phyloP scores from a whole-genome alignment of 2,329 filamentous ascomycete genomes.

The Xylariaceae sp. region DNA sequence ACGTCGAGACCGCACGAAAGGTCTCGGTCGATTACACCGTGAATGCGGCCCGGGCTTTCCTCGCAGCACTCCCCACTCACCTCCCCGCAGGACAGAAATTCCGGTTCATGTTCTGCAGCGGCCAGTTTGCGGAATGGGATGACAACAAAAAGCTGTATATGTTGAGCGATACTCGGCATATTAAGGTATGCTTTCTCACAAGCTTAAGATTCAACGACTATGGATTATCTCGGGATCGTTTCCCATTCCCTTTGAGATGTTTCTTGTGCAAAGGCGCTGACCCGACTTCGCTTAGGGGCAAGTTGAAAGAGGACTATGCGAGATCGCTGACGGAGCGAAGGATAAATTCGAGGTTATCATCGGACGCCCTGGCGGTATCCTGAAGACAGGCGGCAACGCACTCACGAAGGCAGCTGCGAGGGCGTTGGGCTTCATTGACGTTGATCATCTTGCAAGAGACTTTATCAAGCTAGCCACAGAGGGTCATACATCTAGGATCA shows the following conservation, averaged over 20 bases:
- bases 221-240: background rate
- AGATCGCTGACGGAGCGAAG: conserved; percentile 33
- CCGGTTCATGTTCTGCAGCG: conserved; percentile 42
- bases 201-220: background rate
- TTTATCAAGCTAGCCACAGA: conserved; percentile 32
- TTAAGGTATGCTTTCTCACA: conserved; percentile 27
- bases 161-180: conserved; percentile 34
- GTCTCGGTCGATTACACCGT: conserved; percentile 60
- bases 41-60: conserved; percentile 56
- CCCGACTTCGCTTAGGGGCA: conserved; percentile 25
- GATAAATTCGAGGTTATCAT: conserved; percentile 34
- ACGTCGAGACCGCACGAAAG: conserved; percentile 40
- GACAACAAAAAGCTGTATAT: conserved; percentile 34
- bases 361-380: conserved; percentile 34
- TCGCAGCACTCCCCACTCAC: conserved; percentile 28
- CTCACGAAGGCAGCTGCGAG: conserved; percentile 27
- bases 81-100: conserved; percentile 32
- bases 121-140: conserved; percentile 32
- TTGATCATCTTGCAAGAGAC: conserved; percentile 34
- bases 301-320: conserved; percentile 37
- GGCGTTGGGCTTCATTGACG: conserved; percentile 31
- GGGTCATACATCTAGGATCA: background rate
- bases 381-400: conserved; percentile 23
- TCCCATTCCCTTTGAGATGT: too few species aligned
- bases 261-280: conserved; percentile 1